Base-by-base conservation (phyloP, 176 grass and related monocot genomes). In the Carex kokanica region DNA sequence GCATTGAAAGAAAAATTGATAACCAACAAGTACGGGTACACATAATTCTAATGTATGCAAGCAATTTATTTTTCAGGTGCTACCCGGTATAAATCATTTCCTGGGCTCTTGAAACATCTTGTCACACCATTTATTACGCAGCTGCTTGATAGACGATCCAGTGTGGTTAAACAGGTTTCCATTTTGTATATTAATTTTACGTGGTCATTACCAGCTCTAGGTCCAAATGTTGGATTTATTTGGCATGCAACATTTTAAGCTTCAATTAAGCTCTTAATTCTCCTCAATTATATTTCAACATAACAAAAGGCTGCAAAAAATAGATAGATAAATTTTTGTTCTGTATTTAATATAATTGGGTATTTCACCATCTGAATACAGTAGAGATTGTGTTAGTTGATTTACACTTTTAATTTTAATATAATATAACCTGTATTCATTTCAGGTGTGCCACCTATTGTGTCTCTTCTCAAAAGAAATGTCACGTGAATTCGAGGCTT, bases 391-490 rank as follows among this genome's bases (percentile, higher is more conserved):
- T 74, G 41, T 74, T 23, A 52, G 71, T 74, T 25, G 38, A n/a
- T n/a, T 29, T 75, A 52, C 47, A 53, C 71, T 27, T 52, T 80
- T 63, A 32, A 36, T 58, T 78, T 55, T 79, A 81, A 60, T 58
- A 41, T 38, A 1, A 17, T 62, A 31, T 10, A 75, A 10, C 58
- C 24, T 55, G 55, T 84, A 21, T 60, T 24, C 18, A 43, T 41
- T 85, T 68, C 81, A 98, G 95, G 92, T 91, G 81, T 98, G 92
- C 16, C 95, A 98, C 81, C 62, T 98, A 18, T 60, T 98, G 78
- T 86, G 66, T 47, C 94, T 98, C 83, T 60, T 98, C 64, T 98
- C 92, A 4, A 93, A 91, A 65, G 95, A 94, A 83, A 52, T 90
- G 58, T 66, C 86, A 47, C 88, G 92, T 16, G 90, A 91, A 60